phyloP scores from a whole-genome alignment of 1,139 yeast species.

The Arxiozyma heterogenica region DNA sequence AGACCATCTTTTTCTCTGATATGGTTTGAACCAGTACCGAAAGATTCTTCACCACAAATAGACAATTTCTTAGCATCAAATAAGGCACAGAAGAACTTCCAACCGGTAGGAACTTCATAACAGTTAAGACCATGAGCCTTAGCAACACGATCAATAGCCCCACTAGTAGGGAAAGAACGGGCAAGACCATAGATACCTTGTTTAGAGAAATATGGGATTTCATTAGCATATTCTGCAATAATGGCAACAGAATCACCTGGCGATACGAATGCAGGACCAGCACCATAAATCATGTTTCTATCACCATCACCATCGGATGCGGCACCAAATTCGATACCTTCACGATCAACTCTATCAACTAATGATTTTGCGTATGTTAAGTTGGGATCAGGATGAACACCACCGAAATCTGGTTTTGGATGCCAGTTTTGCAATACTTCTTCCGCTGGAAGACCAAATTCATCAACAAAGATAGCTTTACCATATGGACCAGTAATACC shows the following conservation, averaged over 20 bases:
- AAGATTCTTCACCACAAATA: constrained; percentile 97
- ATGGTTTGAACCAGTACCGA: constrained; percentile 97
- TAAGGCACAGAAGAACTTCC: constrained; percentile 96
- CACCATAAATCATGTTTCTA: constrained; percentile 97
- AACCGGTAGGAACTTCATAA: constrained; percentile 98
- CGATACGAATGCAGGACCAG: constrained; percentile 79
- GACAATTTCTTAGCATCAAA: constrained; percentile 90
- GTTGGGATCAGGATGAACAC: constrained; percentile 97
- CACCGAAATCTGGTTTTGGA: constrained; percentile 94
- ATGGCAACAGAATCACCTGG: constrained; percentile 99
- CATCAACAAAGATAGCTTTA: constrained; percentile 69
- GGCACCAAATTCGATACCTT: constrained; percentile 87
- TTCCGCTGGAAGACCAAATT: constrained; percentile 63
- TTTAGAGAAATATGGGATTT: constrained; percentile 82
- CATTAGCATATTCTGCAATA: constrained; percentile 81
- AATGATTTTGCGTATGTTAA: constrained; percentile 86
- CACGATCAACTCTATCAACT: constrained; percentile 78
- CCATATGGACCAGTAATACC: constrained; percentile 99
- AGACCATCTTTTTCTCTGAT: constrained; percentile 96
- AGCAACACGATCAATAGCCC: constrained; percentile 90
- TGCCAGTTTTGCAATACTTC: constrained; percentile 64
- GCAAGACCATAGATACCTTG: constrained; percentile 90
- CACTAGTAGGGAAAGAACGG: constrained; percentile 97
- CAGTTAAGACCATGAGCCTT: constrained; percentile 60
- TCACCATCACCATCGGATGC: constrained; percentile 99